phyloP scores from a whole-genome alignment of 1,284 basidiomycete genomes.

The Apiotrichum siamense region DNA sequence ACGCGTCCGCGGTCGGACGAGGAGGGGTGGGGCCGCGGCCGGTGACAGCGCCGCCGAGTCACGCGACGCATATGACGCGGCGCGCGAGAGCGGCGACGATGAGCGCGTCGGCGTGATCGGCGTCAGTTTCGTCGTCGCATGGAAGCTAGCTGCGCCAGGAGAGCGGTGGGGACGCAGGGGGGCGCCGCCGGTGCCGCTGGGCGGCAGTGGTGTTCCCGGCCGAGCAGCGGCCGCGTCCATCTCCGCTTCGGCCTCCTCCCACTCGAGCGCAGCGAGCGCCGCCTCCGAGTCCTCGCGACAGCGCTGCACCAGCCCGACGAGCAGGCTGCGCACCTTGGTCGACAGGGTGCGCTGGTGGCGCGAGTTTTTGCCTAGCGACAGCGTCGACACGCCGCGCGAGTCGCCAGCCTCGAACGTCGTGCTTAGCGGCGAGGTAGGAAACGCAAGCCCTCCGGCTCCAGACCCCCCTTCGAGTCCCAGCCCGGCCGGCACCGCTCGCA shows the following conservation, averaged over 20 bases:
- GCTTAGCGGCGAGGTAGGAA: too few relatives aligned
- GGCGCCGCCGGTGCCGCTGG: conserved; percentile 1
- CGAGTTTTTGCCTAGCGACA: not conserved
- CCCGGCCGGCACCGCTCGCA: too few relatives aligned
- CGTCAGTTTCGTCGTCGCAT: conserved; percentile 15
- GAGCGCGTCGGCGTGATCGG: conserved; percentile 12
- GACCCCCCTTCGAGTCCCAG: too few relatives aligned
- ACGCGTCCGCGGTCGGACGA: not conserved
- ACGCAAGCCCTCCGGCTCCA: too few relatives aligned
- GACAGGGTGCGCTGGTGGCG: conserved; percentile 23
- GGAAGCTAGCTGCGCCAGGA: conserved; percentile 27
- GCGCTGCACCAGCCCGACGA: conserved; percentile 13
- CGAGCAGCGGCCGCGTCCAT: not conserved
- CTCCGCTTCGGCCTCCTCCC: not conserved
- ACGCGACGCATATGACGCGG: not conserved
- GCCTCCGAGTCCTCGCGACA: not conserved
- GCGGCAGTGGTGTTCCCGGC: too few relatives aligned
- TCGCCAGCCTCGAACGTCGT: too few relatives aligned
- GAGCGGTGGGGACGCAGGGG: conserved; percentile 28
- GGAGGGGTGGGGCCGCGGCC: not conserved
- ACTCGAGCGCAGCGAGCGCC: too few relatives aligned
- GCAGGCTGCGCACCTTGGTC: conserved; percentile 25
- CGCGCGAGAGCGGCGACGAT: conserved; percentile 5
- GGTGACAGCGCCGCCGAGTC: not conserved
- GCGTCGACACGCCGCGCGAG: too few relatives aligned